Conservation (phyloP, 371 early-diverging fungal genomes). For the Choanephora cucurbitarum region DNA sequence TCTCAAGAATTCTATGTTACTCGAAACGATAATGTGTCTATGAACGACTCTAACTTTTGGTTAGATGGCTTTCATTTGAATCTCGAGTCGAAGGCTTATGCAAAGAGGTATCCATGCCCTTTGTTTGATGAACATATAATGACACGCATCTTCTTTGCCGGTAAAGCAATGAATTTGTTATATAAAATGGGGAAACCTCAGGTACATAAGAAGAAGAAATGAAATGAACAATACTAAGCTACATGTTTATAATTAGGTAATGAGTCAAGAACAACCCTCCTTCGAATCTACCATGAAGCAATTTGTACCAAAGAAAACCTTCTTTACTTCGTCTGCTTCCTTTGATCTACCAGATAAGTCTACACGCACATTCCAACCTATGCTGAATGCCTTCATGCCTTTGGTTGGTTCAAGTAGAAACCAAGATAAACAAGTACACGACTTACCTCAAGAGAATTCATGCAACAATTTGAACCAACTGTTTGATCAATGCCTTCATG, state of each 20-base stretch:
- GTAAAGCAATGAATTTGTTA: constrained; percentile 35
- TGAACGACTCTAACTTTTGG: constrained; percentile 26
- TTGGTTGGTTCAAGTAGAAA: background rate
- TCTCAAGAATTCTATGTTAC: constrained; percentile 38
- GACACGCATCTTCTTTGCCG: constrained; percentile 32
- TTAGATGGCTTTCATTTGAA: constrained; percentile 18
- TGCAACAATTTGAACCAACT: constrained; percentile 9
- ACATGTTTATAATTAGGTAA: background rate
- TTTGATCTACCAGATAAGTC: background rate
- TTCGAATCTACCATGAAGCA: background rate
- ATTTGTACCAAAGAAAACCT: background rate
- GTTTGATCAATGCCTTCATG: constrained; percentile 21
- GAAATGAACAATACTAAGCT: background rate
- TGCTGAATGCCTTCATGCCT: background rate
- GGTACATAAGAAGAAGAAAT: constrained; percentile 2
- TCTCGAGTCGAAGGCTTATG: background rate
- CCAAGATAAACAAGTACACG: background rate
- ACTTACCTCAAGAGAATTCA: background rate
- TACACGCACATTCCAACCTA: background rate
- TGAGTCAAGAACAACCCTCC: background rate
- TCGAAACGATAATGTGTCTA: constrained; percentile 15
- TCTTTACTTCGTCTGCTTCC: background rate
- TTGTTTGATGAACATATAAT: constrained; percentile 26
- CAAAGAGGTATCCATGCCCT: constrained; percentile 23
- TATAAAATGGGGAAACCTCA: constrained; percentile 6